Evolutionary conservation across 2,329 filamentous ascomycete species (phyloP).

Genomic region (Verticillium isaacii): DNA sequence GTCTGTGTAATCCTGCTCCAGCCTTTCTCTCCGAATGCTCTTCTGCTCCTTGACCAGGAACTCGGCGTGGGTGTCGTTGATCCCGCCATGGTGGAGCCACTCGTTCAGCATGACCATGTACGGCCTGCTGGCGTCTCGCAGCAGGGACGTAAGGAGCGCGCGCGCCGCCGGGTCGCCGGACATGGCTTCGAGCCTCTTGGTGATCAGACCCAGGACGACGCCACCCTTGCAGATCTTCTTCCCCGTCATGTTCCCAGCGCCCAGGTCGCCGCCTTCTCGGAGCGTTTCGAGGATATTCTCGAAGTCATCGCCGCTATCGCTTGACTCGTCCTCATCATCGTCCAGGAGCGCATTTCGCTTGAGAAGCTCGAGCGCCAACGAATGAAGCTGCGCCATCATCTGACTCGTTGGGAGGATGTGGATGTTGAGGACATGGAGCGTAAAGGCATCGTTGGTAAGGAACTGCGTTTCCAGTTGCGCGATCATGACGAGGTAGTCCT

Average conservation of each 20-base stretch:
- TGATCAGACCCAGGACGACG: conserved; percentile 83
- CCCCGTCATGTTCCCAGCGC: conserved; percentile 70
- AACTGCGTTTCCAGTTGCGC: conserved; percentile 93
- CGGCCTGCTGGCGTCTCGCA: conserved; percentile 84
- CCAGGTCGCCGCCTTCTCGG: conserved; percentile 77
- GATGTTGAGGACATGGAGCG: conserved; percentile 86
- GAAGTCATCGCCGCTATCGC: conserved; percentile 75
- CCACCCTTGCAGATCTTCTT: conserved; percentile 98
- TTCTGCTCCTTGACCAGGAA: conserved; percentile 95
- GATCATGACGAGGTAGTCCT: conserved; percentile 90
- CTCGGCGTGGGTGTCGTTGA: conserved; percentile 89
- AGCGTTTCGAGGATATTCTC: conserved; percentile 91
- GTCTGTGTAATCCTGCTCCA: conserved; percentile 96
- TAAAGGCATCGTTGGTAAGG: conserved; percentile 83
- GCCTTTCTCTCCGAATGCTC: conserved; percentile 82
- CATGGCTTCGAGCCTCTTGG: conserved; percentile 79
- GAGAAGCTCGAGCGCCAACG: conserved; percentile 79
- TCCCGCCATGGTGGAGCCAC: conserved; percentile 94
- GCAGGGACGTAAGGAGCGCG: conserved; percentile 71
- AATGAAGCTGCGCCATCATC: conserved; percentile 87
- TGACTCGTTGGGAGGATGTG: conserved; percentile 87
- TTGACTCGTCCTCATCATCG: conserved; percentile 63
- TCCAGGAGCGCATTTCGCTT: conserved; percentile 85
- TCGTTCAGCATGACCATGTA: conserved; percentile 99
- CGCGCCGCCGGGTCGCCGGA: conserved; percentile 89